A percentile compares a stretch with the other conserved stretches of the same genome.
Evolutionary conservation across 1,139 yeast genomes (phyloP).

Genomic region (Kurtzmaniella quercitrusa): DNA sequence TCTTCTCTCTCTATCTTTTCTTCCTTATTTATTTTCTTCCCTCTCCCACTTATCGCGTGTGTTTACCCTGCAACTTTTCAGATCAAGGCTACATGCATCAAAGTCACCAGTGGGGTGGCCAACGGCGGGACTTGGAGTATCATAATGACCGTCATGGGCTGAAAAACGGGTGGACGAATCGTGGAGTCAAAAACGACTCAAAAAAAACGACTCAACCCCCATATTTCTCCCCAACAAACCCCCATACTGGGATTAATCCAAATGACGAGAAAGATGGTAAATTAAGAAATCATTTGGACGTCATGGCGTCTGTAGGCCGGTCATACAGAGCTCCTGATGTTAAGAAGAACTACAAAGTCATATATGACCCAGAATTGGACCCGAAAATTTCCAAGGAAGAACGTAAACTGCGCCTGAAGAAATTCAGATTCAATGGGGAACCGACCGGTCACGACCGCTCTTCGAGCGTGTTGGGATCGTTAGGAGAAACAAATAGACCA

Average conservation of each 20-base stretch:
- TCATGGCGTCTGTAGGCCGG: conserved; percentile 12
- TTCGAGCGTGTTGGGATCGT: conserved; percentile 7
- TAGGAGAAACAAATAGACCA: conserved; percentile 6
- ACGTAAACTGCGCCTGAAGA: conserved; percentile 32
- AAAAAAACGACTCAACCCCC: not conserved
- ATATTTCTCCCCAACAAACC: conserved; percentile 9
- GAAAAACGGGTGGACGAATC: not conserved
- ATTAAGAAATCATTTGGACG: conserved; percentile 29
- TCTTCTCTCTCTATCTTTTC: no score
- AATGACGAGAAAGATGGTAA: conserved; percentile 27
- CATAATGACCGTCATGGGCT: not conserved
- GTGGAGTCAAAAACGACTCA: not conserved
- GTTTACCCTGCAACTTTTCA: not conserved
- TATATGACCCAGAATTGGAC: conserved; percentile 57
- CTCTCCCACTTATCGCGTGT: not conserved
- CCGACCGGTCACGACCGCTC: conserved; percentile 10
- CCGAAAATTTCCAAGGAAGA: conserved; percentile 25
- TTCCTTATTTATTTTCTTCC: no score
- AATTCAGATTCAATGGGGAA: conserved; percentile 35
- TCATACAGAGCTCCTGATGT: conserved; percentile 14
- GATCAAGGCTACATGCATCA: not conserved
- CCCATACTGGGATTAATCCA: conserved; percentile 28
- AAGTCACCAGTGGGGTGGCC: not conserved
- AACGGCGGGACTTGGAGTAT: not conserved
- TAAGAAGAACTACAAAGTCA: conserved; percentile 35